Base-by-base conservation (phyloP, 495 filamentous ascomycete genomes). In the Neurospora sp. region DNA sequence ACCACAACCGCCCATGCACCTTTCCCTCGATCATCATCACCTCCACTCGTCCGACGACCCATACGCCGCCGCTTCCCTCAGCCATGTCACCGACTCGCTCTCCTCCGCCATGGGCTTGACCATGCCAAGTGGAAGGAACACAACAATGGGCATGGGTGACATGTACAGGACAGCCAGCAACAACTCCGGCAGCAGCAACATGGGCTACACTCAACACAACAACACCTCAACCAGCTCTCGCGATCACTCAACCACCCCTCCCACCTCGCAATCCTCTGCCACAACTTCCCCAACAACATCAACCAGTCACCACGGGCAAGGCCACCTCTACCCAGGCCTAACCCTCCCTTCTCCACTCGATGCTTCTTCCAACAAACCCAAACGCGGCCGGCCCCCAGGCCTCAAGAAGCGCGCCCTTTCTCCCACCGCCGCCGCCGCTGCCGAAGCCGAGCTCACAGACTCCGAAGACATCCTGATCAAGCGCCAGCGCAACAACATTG, bases 401-500 rank as follows among this genome's bases (percentile, higher is more conserved):
- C 23, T 72, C 27, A 54, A 41, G 60, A n/a, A 69, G 1, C 23
- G 54, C 54, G 27, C 54, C 5, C 54, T 31, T 9, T 66, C 54
- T 37, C 54, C 72, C 6, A 16, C 16, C 37, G 16, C 46, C 6
- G 16, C 16, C 37, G 16, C 46, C 39, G 11, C 72, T 18, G 39
- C 16, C 16, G 27, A 71, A 42, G 10, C 8, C 38, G 35, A 27
- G 20, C 46, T n/a, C 18, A 42, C 72, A n/a, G 72, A 70, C 27
- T 76, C 76, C 4, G 66, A 74, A 4, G 78, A 81, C 20, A 35
- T 74, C 12, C 3, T 80, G 8, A 74, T 80, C 72, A 92, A 91
- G 78, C 90, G 91, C 23, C 85, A 87, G 70, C 86, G 89, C 44
- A 92, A 94, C 79, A 91, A 91, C 70, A 82, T 92, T 62, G 89